Evolutionary conservation across 2,329 filamentous ascomycete species (phyloP), one percentile per base, ranked within the genome.

Genomic region (Zymoseptoria ardabiliae): DNA sequence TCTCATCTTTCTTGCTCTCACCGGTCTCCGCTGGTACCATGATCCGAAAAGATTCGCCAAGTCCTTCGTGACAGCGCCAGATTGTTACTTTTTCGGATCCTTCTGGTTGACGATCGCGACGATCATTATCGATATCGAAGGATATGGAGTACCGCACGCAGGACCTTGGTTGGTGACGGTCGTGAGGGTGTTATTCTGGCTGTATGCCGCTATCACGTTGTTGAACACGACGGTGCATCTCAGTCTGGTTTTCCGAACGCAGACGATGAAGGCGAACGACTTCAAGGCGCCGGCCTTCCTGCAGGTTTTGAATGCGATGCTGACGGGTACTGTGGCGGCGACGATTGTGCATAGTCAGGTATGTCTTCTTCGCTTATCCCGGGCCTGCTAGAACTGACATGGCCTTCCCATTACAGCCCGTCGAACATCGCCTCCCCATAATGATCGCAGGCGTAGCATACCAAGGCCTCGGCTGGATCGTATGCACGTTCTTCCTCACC

Each of bases 61-160:
- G 86, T 85, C 1, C 69, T 90, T 10, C 80, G 81, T 1, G 85
- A 89, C 67, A 80, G 83, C 2, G 80, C 85, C 11, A 87, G 91
- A 69, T 84, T 85, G 4, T 82, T 91, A 67, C 53, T 90, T 91
- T 76, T 80, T 90, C 58, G 85, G 87, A 3, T 86, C 87, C 0
- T 88, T 86, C 70, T 89, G 88, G 79, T 78, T 92, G 5, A 83
- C 83, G 3, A 65, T 89, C 8, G 85, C 86, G 2, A 85, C 87
- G 0, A 79, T 91, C 59, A 82, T 92, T 62, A 85, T 85, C 4
- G 82, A 83, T 59, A 84, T 86, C 0, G 82, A 89, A 53, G 76
- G 79, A 1, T 91, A 89, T 69, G 86, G 82, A 19, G 82, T 88
- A 13, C 81, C 84, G 0, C 73, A 78, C 1, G 74, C 80, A 17